Conservation (phyloP, 2,329 filamentous ascomycete genomes). For the Cladorrhinum sp. region DNA sequence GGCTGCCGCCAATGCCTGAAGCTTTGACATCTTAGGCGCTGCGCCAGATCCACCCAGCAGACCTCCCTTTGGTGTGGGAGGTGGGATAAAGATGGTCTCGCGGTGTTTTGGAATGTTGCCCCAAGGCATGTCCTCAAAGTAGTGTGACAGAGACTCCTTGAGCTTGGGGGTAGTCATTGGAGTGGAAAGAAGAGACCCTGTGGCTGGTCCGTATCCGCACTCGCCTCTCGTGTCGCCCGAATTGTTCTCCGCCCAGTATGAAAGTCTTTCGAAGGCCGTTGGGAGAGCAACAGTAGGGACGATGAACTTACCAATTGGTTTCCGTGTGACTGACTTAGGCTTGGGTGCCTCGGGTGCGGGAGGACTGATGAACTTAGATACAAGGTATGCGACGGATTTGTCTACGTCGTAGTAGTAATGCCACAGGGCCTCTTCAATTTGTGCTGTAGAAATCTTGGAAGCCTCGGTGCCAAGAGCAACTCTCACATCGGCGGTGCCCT, state of each 20-base stretch:
- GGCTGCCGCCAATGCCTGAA: conserved; percentile 84
- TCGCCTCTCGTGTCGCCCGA: conserved; percentile 5
- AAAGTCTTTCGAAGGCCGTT: conserved; percentile 4
- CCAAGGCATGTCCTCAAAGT: conserved; percentile 88
- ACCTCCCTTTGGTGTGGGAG: conserved; percentile 55
- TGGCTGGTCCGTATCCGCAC: conserved; percentile 21
- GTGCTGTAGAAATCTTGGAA: conserved; percentile 53
- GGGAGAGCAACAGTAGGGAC: conserved; percentile 12
- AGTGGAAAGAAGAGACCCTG: conserved; percentile 15
- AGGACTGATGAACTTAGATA: conserved; percentile 57
- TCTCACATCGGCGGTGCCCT: conserved; percentile 65
- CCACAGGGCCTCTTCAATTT: conserved; percentile 90
- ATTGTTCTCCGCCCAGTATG: conserved; percentile 18
- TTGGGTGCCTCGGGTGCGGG: conserved; percentile 38
- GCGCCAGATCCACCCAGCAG: conserved; percentile 72
- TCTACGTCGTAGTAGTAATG: conserved; percentile 93
- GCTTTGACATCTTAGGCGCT: conserved; percentile 76
- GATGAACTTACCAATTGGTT: conserved; percentile 26
- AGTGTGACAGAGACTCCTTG: conserved; percentile 46
- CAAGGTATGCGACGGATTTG: conserved; percentile 78
- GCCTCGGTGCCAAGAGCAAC: conserved; percentile 60
- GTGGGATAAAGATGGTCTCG: conserved; percentile 62
- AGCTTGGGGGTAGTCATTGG: conserved; percentile 12
- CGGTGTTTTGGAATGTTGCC: conserved; percentile 66
- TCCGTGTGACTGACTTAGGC: conserved; percentile 21